Conservation (phyloP, 352 stramenopile genomes). For the Phytophthora palmivora region DNA sequence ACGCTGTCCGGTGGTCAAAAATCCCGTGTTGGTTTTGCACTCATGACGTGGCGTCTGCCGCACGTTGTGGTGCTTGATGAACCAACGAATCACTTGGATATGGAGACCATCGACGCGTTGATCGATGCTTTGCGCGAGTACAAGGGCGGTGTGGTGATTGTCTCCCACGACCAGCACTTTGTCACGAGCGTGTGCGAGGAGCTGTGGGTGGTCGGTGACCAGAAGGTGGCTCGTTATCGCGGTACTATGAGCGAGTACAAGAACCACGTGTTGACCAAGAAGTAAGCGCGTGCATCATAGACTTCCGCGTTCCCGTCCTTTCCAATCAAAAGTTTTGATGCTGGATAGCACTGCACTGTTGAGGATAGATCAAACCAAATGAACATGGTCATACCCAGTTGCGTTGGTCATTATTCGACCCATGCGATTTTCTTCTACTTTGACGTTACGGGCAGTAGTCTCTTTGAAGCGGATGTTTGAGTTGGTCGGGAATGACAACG, state of each 20-base stretch:
- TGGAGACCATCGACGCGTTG: conserved; percentile 91
- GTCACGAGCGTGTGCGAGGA: conserved; percentile 96
- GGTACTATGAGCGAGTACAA: conserved; percentile 89
- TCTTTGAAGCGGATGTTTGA: no score
- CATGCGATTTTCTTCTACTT: background rate
- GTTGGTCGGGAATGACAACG: no score
- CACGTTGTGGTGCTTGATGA: conserved; percentile 98
- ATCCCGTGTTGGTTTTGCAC: conserved; percentile 92
- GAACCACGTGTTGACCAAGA: conserved; percentile 70
- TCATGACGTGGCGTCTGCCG: conserved; percentile 95
- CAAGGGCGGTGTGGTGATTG: conserved; percentile 96
- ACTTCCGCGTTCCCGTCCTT: conserved; percentile 10
- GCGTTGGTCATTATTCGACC: background rate
- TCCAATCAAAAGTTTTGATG: no score
- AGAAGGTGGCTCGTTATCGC: conserved; percentile 79
- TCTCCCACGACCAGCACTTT: conserved; percentile 99
- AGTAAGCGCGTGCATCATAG: conserved; percentile 42
- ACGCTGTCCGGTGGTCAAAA: conserved; percentile 98
- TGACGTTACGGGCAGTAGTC: no score
- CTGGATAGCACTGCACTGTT: background rate
- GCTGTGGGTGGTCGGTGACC: conserved; percentile 90
- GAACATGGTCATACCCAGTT: background rate
- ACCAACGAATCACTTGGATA: conserved; percentile 97
- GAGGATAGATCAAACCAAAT: conserved; percentile 14
- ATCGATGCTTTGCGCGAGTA: conserved; percentile 96